Evolutionary conservation across 2,329 filamentous ascomycete species (phyloP).

Genomic region (Plectosphaerella cucumerina): DNA sequence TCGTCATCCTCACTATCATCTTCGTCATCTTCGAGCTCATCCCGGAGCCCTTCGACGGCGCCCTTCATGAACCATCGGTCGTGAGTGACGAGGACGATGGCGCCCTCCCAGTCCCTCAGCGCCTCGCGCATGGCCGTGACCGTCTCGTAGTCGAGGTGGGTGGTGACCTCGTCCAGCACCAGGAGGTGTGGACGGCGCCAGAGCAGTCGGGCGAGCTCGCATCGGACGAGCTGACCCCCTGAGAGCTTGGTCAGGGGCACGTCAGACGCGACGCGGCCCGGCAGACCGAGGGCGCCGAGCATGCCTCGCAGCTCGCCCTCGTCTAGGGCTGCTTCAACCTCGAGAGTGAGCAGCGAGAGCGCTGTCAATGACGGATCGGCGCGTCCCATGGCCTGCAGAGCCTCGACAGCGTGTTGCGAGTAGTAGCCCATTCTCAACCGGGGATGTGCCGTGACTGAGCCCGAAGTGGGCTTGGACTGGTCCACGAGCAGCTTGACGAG

Average conservation of each 20-base stretch:
- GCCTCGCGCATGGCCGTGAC: constrained; percentile 67
- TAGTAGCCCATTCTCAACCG: constrained; percentile 71
- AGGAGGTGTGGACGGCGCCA: constrained; percentile 67
- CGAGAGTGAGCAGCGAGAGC: constrained; percentile 55
- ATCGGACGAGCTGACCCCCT: constrained; percentile 70
- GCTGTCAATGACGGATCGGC: constrained; percentile 55
- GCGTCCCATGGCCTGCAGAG: constrained; percentile 52
- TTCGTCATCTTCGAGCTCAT: constrained; percentile 31
- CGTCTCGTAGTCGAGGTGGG: constrained; percentile 80
- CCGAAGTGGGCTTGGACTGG: constrained; percentile 51
- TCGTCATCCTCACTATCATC: constrained; percentile 39
- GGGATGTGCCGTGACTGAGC: constrained; percentile 62
- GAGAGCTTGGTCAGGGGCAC: constrained; percentile 70
- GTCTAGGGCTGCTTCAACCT: constrained; percentile 45
- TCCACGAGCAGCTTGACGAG: constrained; percentile 68
- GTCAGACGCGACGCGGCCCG: constrained; percentile 67
- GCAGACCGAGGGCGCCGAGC: constrained; percentile 65
- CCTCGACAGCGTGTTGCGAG: constrained; percentile 74
- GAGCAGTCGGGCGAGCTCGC: constrained; percentile 64
- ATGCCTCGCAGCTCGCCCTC: constrained; percentile 67
- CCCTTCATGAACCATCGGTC: constrained; percentile 77
- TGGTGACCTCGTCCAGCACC: constrained; percentile 77
- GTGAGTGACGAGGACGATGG: constrained; percentile 73
- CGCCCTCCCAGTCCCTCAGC: constrained; percentile 65
- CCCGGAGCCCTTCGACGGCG: constrained; percentile 60